phyloP scores from a whole-genome alignment of 148 eudicot species.

The Rheum nobile region DNA sequence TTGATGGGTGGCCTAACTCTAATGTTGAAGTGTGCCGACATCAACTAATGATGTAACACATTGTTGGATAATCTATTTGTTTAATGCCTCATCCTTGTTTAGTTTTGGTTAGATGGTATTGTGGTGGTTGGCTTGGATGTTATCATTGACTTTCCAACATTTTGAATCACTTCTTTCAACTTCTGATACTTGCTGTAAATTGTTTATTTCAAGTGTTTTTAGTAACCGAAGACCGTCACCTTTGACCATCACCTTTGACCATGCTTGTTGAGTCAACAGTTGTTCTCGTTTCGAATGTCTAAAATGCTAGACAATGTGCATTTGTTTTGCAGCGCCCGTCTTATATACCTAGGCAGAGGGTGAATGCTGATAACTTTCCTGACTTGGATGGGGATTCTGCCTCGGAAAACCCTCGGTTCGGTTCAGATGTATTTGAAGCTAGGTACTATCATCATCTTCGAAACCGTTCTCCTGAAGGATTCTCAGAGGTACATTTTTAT shows the following conservation, averaged over 20 bases:
- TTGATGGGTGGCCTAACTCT: not conserved
- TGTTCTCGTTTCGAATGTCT: not conserved
- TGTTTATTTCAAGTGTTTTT: not conserved
- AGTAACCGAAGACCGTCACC: not conserved
- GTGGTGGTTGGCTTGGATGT: not conserved
- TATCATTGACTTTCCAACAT: not conserved
- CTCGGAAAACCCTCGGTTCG: constrained; percentile 32
- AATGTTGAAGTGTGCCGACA: not conserved
- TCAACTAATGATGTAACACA: not conserved
- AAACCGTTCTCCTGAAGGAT: constrained; percentile 57
- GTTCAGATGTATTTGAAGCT: constrained; percentile 53
- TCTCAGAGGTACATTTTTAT: constrained; percentile 59
- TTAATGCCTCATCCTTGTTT: not conserved
- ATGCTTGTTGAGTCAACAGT: not conserved
- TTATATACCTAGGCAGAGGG: constrained; percentile 50
- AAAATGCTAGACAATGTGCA: not conserved
- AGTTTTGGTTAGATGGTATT: not conserved
- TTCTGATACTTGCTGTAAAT: not conserved
- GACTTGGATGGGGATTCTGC: constrained; percentile 39
- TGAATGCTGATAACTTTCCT: constrained; percentile 44
- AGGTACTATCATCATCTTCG: constrained; percentile 67
- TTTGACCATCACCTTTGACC: not conserved
- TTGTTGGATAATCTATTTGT: not conserved
- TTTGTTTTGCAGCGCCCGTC: constrained; percentile 45
- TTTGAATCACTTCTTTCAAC: not conserved